Conservation (phyloP, 768 basidiomycete genomes). For the Pisolithus tinctorius region DNA sequence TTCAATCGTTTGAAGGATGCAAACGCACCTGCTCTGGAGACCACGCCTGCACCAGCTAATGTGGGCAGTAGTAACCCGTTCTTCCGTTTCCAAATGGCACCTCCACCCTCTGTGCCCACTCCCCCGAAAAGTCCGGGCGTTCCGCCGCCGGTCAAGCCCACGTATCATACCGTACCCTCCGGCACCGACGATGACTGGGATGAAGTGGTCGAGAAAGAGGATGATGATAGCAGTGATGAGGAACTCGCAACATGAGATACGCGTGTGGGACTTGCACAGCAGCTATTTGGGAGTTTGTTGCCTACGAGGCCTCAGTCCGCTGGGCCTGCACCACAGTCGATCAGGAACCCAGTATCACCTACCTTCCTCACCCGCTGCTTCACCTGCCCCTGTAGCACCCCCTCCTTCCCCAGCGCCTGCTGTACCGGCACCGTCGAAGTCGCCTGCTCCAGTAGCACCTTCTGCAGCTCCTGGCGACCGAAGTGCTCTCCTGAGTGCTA, state of each 20-base stretch:
- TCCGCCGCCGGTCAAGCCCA: constrained; percentile 45
- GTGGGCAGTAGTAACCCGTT: constrained; percentile 71
- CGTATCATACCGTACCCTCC: constrained; percentile 57
- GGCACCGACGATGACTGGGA: constrained; percentile 79
- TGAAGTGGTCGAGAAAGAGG: constrained; percentile 66
- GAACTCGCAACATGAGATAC: too few relatives aligned
- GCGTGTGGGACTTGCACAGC: constrained; percentile 66
- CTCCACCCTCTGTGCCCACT: constrained; percentile 31
- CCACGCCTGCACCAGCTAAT: constrained; percentile 12
- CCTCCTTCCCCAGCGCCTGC: constrained; percentile 30
- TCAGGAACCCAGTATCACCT: constrained; percentile 11
- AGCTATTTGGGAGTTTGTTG: constrained; percentile 70
- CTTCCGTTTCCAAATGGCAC: constrained; percentile 44
- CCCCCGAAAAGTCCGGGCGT: constrained; percentile 28
- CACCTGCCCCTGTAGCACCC: constrained; percentile 28
- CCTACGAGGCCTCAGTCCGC: constrained; percentile 54
- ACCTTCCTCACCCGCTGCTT: constrained; percentile 13
- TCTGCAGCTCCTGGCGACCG: constrained; percentile 40
- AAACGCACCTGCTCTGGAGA: constrained; percentile 24
- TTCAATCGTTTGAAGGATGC: constrained; percentile 64
- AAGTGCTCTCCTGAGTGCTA: constrained; percentile 67
- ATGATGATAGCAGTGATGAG: constrained; percentile 68
- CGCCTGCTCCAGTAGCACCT: constrained; percentile 26
- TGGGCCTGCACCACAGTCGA: constrained; percentile 24
- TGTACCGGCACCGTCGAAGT: constrained; percentile 23